These are phyloP conservation scores for Amyloporia xantha DNA, from an alignment of 768 basidiomycete species.

Conservation along the genomic window DNA sequence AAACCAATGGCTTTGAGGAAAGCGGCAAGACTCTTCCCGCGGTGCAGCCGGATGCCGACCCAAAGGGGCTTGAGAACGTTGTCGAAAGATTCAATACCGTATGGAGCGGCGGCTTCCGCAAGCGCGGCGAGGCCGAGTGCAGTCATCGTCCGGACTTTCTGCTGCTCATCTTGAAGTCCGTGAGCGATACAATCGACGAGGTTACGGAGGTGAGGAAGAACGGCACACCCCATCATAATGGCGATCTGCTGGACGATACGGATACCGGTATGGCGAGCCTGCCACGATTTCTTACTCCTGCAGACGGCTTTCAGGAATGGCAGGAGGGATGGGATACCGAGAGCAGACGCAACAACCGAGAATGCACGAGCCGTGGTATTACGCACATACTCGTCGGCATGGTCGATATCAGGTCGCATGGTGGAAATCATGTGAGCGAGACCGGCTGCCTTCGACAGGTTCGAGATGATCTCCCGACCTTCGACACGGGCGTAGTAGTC, in stretches of 20 bases:
- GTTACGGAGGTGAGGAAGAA: conserved; percentile 93
- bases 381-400: conserved; percentile 97
- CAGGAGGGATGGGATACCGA: conserved; percentile 94
- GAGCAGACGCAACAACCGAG: conserved; percentile 97
- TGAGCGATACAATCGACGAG: conserved; percentile 95
- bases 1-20: conserved; percentile 98
- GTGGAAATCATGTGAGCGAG: conserved; percentile 99
- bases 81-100: conserved; percentile 99
- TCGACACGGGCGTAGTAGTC: conserved; percentile 96
- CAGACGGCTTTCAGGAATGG: conserved; percentile 99
- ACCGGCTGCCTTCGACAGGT: conserved; percentile 96
- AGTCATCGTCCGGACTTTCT: conserved; percentile 95
- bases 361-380: conserved; percentile 99
- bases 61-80: conserved; percentile 92
- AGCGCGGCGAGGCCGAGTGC: conserved; percentile 87
- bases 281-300: conserved; percentile 99
- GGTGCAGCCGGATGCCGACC: conserved; percentile 91
- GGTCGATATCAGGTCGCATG: conserved; percentile 99
- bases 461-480: conserved; percentile 98
- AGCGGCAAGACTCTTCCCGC: conserved; percentile 91
- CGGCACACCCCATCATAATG: conserved; percentile 99
- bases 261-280: conserved; percentile 98
- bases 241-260: conserved; percentile 99
- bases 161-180: conserved; percentile 89
- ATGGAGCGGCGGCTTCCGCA: conserved; percentile 95